Evolutionary conservation across 441 rosid genomes (phyloP).

Genomic region (Populus hybrid): DNA sequence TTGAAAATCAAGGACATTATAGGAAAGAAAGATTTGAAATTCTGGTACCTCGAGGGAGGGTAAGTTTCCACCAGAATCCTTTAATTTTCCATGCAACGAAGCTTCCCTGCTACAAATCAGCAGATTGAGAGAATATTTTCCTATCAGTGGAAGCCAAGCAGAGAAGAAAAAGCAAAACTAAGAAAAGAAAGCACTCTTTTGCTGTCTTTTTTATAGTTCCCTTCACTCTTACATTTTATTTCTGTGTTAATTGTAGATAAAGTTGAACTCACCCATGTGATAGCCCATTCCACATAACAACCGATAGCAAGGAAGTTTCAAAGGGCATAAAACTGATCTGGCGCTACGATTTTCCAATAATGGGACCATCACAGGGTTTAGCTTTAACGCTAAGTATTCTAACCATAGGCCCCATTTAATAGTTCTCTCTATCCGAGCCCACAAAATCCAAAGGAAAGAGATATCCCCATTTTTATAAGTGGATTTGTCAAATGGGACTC

Average conservation of each 20-base stretch:
- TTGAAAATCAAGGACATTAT: constrained; percentile 27
- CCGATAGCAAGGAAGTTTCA: constrained; percentile 29
- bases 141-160: constrained; percentile 60
- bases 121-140: constrained; percentile 41
- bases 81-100: constrained; percentile 75
- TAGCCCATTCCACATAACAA: constrained; percentile 39
- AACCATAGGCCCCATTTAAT: constrained; percentile 36
- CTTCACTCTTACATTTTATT: constrained; percentile 28
- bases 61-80: constrained; percentile 53
- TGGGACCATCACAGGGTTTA: constrained; percentile 43
- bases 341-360: constrained; percentile 39
- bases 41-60: constrained; percentile 69
- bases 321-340: constrained; percentile 33
- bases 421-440: constrained; percentile 39
- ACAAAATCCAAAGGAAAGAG: constrained; percentile 69
- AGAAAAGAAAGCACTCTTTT: constrained; percentile 41
- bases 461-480: constrained; percentile 42
- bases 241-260: constrained; percentile 27
- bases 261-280: constrained; percentile 46
- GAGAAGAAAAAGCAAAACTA: constrained; percentile 22
- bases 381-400: constrained; percentile 55
- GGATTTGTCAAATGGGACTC: constrained; percentile 36
- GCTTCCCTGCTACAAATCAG: constrained; percentile 75
- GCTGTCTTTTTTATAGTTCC: constrained; percentile 31
- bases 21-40: constrained; percentile 26